phyloP scores from a whole-genome alignment of 1,139 yeast genomes.

The Candida sojae region DNA sequence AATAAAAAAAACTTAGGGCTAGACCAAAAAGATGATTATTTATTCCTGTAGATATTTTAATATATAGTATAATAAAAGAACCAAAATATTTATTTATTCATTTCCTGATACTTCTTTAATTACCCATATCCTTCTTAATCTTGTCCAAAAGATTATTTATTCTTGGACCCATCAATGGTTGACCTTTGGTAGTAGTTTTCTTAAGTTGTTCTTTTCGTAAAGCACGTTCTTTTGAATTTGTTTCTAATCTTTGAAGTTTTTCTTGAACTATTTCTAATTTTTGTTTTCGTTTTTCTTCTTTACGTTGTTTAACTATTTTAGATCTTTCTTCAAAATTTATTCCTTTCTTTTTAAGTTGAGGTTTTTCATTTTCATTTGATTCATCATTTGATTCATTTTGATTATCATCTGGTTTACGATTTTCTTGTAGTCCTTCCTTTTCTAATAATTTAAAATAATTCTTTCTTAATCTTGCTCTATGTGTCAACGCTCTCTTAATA shows the following conservation, averaged over 20 bases:
- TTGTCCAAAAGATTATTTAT: slow-evolving; percentile 78
- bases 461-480: slow-evolving; percentile 81
- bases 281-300: slow-evolving; percentile 36
- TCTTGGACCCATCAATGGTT: slow-evolving; percentile 90
- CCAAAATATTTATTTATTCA: neutral
- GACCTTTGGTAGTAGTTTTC: slow-evolving; percentile 72
- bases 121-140: slow-evolving; percentile 51
- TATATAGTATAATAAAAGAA: neutral
- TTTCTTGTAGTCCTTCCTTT: slow-evolving; percentile 52
- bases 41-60: slow-evolving; percentile 2
- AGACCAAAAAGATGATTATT: slow-evolving; percentile 5
- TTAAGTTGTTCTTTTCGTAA: slow-evolving; percentile 51
- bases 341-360: slow-evolving; percentile 18
- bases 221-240: slow-evolving; percentile 31
- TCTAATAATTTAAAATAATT: slow-evolving; percentile 80
- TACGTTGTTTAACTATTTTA: slow-evolving; percentile 44
- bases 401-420: slow-evolving; percentile 9
- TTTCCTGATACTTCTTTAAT: slow-evolving; percentile 1
- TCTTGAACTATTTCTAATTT: slow-evolving; percentile 30
- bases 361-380: slow-evolving; percentile 13
- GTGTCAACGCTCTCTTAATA: slow-evolving; percentile 74
- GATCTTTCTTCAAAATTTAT: slow-evolving; percentile 49
- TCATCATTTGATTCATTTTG: slow-evolving; percentile 5
- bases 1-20: too few species aligned
- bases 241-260: slow-evolving; percentile 23